Conservation (phyloP, 2,329 filamentous ascomycete species). For the Rutstroemia sp. region DNA sequence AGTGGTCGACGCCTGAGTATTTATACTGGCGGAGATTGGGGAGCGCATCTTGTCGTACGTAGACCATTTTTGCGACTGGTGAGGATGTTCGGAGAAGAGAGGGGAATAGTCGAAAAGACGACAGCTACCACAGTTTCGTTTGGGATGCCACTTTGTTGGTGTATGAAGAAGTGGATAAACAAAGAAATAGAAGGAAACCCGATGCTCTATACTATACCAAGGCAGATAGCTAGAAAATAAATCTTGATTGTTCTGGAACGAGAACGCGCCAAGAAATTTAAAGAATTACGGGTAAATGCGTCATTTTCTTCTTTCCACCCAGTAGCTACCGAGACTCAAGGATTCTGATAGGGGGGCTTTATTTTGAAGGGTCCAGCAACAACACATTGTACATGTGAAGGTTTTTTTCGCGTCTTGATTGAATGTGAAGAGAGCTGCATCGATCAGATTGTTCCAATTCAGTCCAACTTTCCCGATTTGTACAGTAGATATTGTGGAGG, state of each 20-base stretch:
- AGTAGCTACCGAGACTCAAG: constrained; percentile 4
- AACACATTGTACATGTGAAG: constrained; percentile 2
- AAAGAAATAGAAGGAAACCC: background rate
- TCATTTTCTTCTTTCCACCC: constrained; percentile 3
- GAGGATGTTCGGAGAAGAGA: background rate
- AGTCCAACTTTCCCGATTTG: too few relatives aligned
- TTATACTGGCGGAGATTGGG: constrained; percentile 89
- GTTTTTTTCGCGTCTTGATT: background rate
- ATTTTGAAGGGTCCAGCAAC: background rate
- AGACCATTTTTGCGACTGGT: constrained; percentile 60
- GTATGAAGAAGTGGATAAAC: background rate
- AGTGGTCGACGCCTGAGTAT: constrained; percentile 88
- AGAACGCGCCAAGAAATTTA: constrained; percentile 13
- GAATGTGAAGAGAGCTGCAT: background rate
- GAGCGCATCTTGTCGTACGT: constrained; percentile 87
- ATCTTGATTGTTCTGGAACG: constrained; percentile 4
- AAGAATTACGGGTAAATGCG: constrained; percentile 3
- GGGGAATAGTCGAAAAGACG: too few relatives aligned
- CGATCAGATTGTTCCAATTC: too few relatives aligned
- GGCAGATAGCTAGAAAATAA: background rate
- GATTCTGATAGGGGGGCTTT: constrained; percentile 5
- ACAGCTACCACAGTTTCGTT: too few relatives aligned
- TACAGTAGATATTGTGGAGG: too few relatives aligned
- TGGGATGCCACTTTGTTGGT: too few relatives aligned
- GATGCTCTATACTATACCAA: too few relatives aligned